Evolutionary conservation across 2,329 filamentous ascomycete genomes (phyloP).

Genomic region (Chrysoporthe deuterocubensis): DNA sequence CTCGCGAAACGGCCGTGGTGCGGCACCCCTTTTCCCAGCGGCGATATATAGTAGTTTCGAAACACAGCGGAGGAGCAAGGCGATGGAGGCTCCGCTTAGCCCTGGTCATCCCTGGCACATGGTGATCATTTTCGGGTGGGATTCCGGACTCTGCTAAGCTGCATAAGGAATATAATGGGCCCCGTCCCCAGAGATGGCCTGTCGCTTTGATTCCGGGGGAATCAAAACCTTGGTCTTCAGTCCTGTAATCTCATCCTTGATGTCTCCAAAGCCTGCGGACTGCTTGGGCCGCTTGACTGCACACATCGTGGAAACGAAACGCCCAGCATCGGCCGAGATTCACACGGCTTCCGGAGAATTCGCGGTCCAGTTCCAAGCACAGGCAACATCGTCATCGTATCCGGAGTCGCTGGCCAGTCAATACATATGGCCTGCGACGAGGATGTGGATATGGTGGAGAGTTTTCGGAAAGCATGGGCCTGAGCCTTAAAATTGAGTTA

Average conservation of each 20-base stretch:
- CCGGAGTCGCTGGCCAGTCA: not conserved
- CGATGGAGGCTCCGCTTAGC: constrained; percentile 12
- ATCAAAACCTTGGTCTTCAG: constrained; percentile 1
- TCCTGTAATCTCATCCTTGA: constrained; percentile 15
- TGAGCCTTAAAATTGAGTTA: too few relatives aligned
- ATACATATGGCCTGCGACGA: not conserved
- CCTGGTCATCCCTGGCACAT: constrained; percentile 11
- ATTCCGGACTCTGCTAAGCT: constrained; percentile 15
- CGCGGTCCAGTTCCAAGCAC: not conserved
- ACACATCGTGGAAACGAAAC: not conserved
- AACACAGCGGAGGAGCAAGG: constrained; percentile 17
- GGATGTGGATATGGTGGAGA: too few relatives aligned
- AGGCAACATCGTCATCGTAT: not conserved
- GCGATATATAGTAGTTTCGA: constrained; percentile 20
- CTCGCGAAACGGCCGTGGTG: not conserved
- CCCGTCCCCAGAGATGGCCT: not conserved
- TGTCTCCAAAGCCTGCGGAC: not conserved
- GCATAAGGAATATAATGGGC: constrained; percentile 14
- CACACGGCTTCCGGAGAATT: not conserved
- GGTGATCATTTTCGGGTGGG: not conserved
- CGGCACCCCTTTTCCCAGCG: constrained; percentile 11
- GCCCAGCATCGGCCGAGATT: not conserved
- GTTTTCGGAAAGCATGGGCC: too few relatives aligned
- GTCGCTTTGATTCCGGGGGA: constrained; percentile 11
- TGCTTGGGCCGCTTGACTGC: not conserved